These are phyloP conservation scores for Neonectria coccinea DNA, from an alignment of 2,329 filamentous ascomycete species.

Conservation along the genomic window DNA sequence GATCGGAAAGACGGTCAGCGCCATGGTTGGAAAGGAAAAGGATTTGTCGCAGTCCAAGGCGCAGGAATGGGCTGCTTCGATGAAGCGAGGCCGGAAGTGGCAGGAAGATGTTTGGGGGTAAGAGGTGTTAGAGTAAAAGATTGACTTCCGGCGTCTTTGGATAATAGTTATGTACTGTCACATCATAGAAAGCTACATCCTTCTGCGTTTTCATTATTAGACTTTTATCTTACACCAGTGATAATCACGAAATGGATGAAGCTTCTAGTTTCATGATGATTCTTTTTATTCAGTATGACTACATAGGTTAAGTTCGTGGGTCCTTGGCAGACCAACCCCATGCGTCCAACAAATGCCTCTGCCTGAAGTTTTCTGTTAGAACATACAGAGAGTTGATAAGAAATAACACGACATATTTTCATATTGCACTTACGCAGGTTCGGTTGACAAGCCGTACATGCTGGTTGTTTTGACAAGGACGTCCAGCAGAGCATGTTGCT, in stretches of 20 bases:
- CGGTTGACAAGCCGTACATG: conserved; percentile 26
- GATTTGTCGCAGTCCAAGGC: conserved; percentile 16
- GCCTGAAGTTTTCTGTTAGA: conserved; percentile 10
- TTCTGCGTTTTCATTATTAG: too few relatives aligned
- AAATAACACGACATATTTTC: background rate
- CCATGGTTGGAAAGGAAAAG: conserved; percentile 22
- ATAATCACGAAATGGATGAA: background rate
- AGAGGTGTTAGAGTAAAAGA: background rate
- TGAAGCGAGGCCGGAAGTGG: conserved; percentile 31
- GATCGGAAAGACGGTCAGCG: conserved; percentile 29
- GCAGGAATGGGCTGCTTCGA: conserved; percentile 21
- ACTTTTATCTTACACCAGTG: background rate
- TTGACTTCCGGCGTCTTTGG: too few relatives aligned
- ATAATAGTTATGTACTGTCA: too few relatives aligned
- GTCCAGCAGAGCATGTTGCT: conserved; percentile 27
- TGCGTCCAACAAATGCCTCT: conserved; percentile 29
- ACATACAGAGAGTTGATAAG: background rate
- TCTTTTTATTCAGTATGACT: background rate
- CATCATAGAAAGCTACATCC: too few relatives aligned
- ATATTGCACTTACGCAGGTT: conserved; percentile 21
- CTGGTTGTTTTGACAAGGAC: conserved; percentile 29
- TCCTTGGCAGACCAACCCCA: conserved; percentile 25
- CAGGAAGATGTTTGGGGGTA: conserved; percentile 30
- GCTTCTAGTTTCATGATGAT: background rate
- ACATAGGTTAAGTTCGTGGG: background rate